Evolutionary conservation across 148 eudicot species (phyloP).

Genomic region (Selenicereus undatus): DNA sequence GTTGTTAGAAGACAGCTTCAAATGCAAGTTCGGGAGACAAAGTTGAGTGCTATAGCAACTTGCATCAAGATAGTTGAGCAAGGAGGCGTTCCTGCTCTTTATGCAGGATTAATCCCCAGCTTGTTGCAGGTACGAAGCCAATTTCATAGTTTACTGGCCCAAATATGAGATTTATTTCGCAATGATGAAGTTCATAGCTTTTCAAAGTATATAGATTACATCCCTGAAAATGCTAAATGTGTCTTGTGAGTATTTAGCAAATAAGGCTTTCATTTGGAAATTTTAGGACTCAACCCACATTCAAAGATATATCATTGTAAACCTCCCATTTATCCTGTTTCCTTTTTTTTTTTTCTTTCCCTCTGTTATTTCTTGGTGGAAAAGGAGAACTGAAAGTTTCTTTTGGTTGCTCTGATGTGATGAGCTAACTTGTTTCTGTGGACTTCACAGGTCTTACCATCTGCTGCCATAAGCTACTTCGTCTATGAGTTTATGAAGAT

Average conservation of each 20-base stretch:
- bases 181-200: not conserved
- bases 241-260: not conserved
- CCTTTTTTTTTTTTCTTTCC: not conserved
- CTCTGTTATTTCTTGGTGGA: not conserved
- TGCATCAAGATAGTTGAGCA: constrained; percentile 73
- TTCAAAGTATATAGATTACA: not conserved
- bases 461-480: constrained; percentile 98
- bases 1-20: constrained; percentile 98
- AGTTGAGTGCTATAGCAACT: constrained; percentile 82
- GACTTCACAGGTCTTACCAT: constrained; percentile 78
- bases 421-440: constrained; percentile 13
- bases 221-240: not conserved
- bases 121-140: constrained; percentile 64
- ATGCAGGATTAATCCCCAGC: constrained; percentile 89
- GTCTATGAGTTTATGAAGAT: constrained; percentile 95
- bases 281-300: not conserved
- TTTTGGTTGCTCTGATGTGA: not conserved
- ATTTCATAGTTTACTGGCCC: not conserved
- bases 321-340: not conserved
- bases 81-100: constrained; percentile 93
- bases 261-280: not conserved
- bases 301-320: not conserved
- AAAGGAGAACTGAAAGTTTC: not conserved
- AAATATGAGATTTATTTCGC: not conserved
- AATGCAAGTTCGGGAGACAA: constrained; percentile 74